These are phyloP conservation scores for Ophiobolus disseminans DNA, from an alignment of 2,329 filamentous ascomycete species.

Conservation along the genomic window DNA sequence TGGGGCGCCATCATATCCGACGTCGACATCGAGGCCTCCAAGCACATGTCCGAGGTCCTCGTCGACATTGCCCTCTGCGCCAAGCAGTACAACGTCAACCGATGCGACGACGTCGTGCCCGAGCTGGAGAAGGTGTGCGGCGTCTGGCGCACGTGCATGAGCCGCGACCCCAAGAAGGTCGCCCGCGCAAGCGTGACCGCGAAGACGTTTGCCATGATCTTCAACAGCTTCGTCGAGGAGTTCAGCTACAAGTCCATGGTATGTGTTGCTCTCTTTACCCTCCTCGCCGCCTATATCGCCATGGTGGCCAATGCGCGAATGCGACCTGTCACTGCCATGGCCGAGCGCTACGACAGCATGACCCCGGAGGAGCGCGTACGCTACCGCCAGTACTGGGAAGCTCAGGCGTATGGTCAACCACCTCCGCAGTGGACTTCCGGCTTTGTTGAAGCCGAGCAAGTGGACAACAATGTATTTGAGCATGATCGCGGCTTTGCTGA, in stretches of 20 bases:
- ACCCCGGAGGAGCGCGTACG: no score
- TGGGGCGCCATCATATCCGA: slow-evolving; percentile 76
- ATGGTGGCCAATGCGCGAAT: no score
- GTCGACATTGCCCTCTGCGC: slow-evolving; percentile 77
- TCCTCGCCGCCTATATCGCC: not conserved
- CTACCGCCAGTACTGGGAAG: no score
- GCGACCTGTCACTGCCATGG: no score
- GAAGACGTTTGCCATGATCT: slow-evolving; percentile 87
- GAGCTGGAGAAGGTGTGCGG: slow-evolving; percentile 76
- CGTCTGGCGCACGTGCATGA: slow-evolving; percentile 88
- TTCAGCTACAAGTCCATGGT: slow-evolving; percentile 86
- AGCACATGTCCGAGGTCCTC: slow-evolving; percentile 72
- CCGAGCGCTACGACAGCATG: no score
- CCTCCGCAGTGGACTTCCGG: no score
- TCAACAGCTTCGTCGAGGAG: slow-evolving; percentile 91
- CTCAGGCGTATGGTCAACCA: no score
- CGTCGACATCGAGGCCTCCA: slow-evolving; percentile 73
- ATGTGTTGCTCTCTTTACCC: slow-evolving; percentile 29
- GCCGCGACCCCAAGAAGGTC: slow-evolving; percentile 77
- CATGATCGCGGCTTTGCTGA: slow-evolving; percentile 12
- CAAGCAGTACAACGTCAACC: slow-evolving; percentile 76
- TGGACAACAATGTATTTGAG: no score
- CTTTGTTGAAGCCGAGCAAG: no score
- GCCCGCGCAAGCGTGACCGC: slow-evolving; percentile 82
- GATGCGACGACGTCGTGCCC: slow-evolving; percentile 74